These are phyloP conservation scores for Capsicum baccatum DNA, from an alignment of 257 asterid genomes.

Conservation along the genomic window DNA sequence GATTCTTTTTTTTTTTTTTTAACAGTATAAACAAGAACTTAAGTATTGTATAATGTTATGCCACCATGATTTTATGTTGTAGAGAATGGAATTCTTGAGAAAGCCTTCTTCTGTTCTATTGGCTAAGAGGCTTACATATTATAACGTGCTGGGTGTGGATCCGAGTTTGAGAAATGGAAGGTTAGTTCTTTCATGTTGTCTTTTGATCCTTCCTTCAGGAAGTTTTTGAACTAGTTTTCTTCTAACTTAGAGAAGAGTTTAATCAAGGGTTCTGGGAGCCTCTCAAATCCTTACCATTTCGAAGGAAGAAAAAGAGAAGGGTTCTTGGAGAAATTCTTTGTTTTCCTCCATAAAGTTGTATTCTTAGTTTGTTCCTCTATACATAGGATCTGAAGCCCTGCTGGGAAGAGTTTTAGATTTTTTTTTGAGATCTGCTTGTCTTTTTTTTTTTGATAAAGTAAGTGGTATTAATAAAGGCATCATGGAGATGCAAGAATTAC, in stretches of 20 bases:
- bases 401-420: conserved; percentile 13
- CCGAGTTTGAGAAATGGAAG: conserved; percentile 76
- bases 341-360: conserved; percentile 18
- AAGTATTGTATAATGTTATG: conserved; percentile 31
- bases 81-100: conserved; percentile 78
- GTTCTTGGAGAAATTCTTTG: neutral
- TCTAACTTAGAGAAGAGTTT: conserved; percentile 12
- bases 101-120: conserved; percentile 90
- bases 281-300: conserved; percentile 2
- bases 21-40: neutral
- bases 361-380: conserved; percentile 16
- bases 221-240: neutral
- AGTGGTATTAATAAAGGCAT: too few species aligned
- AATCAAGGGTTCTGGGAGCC: conserved; percentile 1
- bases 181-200: conserved; percentile 43
- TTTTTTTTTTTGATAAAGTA: neutral
- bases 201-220: conserved; percentile 22
- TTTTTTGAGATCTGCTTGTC: conserved; percentile 10
- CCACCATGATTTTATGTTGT: conserved; percentile 41
- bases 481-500: too few species aligned
- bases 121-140: conserved; percentile 61
- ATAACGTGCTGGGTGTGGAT: conserved; percentile 82
- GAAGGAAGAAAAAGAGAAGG: neutral
- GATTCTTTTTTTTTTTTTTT: neutral
- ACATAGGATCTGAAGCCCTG: neutral